Conservation (phyloP, 192 early-diverging fungal species). For the Linnemannia elongata region DNA sequence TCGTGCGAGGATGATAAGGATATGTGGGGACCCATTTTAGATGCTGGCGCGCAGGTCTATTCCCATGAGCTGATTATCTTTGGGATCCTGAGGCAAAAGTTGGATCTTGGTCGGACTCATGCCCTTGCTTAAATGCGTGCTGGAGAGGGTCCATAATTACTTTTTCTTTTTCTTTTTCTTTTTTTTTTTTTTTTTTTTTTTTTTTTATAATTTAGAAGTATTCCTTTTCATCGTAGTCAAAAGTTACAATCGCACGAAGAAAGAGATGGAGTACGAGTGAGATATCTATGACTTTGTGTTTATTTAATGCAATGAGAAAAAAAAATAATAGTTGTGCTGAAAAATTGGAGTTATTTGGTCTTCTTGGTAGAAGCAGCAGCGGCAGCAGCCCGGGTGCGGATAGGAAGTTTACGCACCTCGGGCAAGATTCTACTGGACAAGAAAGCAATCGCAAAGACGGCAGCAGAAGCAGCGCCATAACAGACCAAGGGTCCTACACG, state of each 20-base stretch:
- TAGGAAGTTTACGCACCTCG: conserved; percentile 49
- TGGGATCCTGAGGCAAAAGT: conserved; percentile 23
- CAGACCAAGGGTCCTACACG: conserved; percentile 72
- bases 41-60: conserved; percentile 26
- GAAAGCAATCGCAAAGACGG: conserved; percentile 60
- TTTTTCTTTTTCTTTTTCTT: no score
- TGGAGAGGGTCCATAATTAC: no score
- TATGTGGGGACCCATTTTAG: conserved; percentile 43
- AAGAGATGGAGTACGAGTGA: no score
- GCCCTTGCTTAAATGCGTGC: conserved; percentile 5
- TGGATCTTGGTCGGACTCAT: conserved; percentile 32
- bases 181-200: no score
- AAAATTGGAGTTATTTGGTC: conserved; percentile 3
- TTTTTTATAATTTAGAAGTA: no score
- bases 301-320: no score
- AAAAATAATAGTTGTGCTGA: background rate
- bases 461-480: conserved; percentile 70
- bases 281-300: no score
- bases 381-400: conserved; percentile 26
- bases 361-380: conserved; percentile 6
- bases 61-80: conserved; percentile 42
- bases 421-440: conserved; percentile 38
- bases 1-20: conserved; percentile 43
- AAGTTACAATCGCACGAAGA: no score
- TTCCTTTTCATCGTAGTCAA: no score